Base-by-base conservation (phyloP, 805 yeast species). In the Cyberlindnera suaveolens region DNA sequence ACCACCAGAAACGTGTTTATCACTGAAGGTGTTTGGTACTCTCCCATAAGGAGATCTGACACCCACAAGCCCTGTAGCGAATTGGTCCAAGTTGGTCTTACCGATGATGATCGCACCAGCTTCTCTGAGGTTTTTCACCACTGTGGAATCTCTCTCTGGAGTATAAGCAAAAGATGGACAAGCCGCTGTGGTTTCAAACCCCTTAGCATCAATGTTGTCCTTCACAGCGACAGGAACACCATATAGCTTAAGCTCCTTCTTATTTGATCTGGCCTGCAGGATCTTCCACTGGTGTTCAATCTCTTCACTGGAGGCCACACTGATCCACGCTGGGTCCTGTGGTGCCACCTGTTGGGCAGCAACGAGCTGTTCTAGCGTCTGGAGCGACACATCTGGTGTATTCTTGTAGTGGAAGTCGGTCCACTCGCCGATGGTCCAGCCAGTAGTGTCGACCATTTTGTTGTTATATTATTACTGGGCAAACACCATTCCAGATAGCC, bases 51-150 rank as follows among this genome's bases (percentile, higher is more conserved):
- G 98, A 6, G 96, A 85, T 58, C 99, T 76, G 29, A 88, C 82
- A 36, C 99, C 99, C 2, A 91, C 98, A 45, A 91, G 72, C 32
- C 99, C 99, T 3, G 99, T 93, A 11, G 98, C 98, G 66, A 91
- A 91, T 64, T 91, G 99, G 63, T 91, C 99, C 63, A 91, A 70
- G 63, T 91, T 91, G 42, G 98, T 93, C 64, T 91, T 91, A 46
- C 98, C 98, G 38, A 91, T 71, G 34, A 91, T 76, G 44, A 91
- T 85, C 37, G 98, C 98, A 60, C 99, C 99, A 31, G 87, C 84
- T n/a, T 71, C 75, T 63, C 87, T 78, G 54, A 93, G 71, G n/a
- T 81, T 64, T 9, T 67, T 61, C 13, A 89, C 96, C 6, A 85
- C 75, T 15, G 85, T 77, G 31, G 98, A 79, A 59, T 91, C 97